phyloP scores from a whole-genome alignment of 192 early-diverging fungal species.

The Coemansia sp. region DNA sequence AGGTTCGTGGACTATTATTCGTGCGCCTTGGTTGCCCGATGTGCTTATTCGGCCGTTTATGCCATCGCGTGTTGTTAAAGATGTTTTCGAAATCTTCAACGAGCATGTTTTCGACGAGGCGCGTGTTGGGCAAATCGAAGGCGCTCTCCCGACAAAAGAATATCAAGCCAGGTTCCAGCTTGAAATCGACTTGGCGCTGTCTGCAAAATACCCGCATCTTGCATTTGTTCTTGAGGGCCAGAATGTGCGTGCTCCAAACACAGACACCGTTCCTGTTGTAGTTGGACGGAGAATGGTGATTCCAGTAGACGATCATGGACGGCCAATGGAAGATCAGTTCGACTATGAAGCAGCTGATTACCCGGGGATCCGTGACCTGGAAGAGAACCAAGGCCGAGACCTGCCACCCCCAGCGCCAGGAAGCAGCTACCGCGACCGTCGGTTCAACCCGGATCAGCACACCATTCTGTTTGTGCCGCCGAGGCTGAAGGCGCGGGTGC shows the following conservation, averaged over 20 bases:
- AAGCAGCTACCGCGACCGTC: conserved; percentile 57
- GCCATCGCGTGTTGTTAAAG: conserved; percentile 55
- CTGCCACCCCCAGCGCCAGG: conserved; percentile 38
- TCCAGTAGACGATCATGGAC: conserved; percentile 63
- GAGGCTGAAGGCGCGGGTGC: conserved; percentile 14
- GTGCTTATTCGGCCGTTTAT: conserved; percentile 51
- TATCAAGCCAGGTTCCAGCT: conserved; percentile 29
- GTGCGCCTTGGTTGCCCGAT: conserved; percentile 57
- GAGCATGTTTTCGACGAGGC: conserved; percentile 19
- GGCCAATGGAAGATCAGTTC: conserved; percentile 53
- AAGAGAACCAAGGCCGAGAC: conserved; percentile 18
- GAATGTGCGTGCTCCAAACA: conserved; percentile 79
- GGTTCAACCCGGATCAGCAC: conserved; percentile 58
- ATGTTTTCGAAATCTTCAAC: conserved; percentile 37
- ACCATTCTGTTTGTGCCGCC: conserved; percentile 83
- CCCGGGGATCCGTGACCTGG: conserved; percentile 35
- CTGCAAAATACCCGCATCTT: conserved; percentile 45
- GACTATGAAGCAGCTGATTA: conserved; percentile 66
- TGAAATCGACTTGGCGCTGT: conserved; percentile 46
- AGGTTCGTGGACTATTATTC: conserved; percentile 58
- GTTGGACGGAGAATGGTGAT: conserved; percentile 80
- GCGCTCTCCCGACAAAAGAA: conserved; percentile 26
- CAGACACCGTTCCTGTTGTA: conserved; percentile 80
- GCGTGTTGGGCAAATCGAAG: conserved; percentile 9
- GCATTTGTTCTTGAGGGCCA: conserved; percentile 64